Evolutionary conservation across 495 filamentous ascomycete species (phyloP).

Genomic region (Tuber melanosporum): DNA sequence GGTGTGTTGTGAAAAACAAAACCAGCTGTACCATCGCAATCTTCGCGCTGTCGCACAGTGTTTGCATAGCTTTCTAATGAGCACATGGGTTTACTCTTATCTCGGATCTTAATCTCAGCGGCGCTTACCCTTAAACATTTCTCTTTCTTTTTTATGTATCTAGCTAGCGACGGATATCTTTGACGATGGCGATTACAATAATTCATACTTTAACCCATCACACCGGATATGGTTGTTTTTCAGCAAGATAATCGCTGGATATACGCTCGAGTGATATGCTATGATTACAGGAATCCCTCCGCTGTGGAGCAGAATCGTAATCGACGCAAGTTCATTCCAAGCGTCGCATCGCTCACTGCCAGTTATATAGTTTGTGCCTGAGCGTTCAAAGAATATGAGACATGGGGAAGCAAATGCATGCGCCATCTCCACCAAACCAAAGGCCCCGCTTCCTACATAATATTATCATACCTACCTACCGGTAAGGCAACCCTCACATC

Average conservation of each 20-base stretch:
- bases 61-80: conserved; percentile 6
- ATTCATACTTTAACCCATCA: neutral
- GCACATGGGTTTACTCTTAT: conserved; percentile 6
- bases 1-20: neutral
- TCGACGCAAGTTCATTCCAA: neutral
- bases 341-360: neutral
- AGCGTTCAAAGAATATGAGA: neutral
- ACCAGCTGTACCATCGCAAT: neutral
- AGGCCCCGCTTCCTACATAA: neutral
- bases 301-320: neutral
- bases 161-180: conserved; percentile 1
- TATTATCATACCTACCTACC: neutral
- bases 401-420: neutral
- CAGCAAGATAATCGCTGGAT: neutral
- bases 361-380: neutral
- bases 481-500: neutral
- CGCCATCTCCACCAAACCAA: neutral
- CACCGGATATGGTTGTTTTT: neutral
- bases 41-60: neutral
- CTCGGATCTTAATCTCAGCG: neutral
- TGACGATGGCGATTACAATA: neutral
- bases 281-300: neutral
- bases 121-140: neutral
- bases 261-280: neutral
- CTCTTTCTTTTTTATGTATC: neutral